Base-by-base conservation (phyloP, 2,329 filamentous ascomycete genomes). In the Nemania abortiva region DNA sequence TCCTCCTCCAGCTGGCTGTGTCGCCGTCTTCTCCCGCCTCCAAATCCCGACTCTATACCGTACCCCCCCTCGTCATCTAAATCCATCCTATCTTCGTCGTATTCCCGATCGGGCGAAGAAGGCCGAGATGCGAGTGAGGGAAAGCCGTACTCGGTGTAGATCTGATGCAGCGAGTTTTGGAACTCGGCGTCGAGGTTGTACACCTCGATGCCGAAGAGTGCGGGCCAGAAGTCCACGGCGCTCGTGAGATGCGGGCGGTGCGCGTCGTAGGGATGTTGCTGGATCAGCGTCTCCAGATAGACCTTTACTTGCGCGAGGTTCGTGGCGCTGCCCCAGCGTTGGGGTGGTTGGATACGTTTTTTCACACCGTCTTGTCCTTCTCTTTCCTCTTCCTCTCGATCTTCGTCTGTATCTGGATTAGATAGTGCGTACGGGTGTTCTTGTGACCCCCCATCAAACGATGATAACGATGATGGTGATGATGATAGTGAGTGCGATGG, bases 151-250 rank as follows among this genome's bases (percentile, higher is more conserved):
- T 50, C 53, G 24, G 11, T 85, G 72, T 11, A 76, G 78, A 63
- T 63, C 0, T 60, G 52, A n/a, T 82, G 78, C 45, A 87, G 75
- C 11, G 80, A 85, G 59, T 77, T 76, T 63, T 79, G 81, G 75
- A 87, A 87, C 82, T 89, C 89, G 55, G 88, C 84, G 75, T 92
- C 88, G 1, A 90, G 84, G 70, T 92, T 89, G 78, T 93, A 95
- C 60, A 97, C 87, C 88, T 96, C 95, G 54, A 94, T 87, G 57
- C 90, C 90, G 74, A 95, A 90, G 82, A 97, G 87, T 15, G 92
- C 91, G 15, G 92, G 90, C 81, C 94, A 95, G 78, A 98, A 97
- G 69, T 93, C 90, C 45, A 92, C 77, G 11, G 92, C 89, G 72
- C 89, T 91, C 50, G 90, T 81, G 2, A 84, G 81, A 59, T 88